phyloP scores from a whole-genome alignment of 768 basidiomycete species.

The Suillus placidus region DNA sequence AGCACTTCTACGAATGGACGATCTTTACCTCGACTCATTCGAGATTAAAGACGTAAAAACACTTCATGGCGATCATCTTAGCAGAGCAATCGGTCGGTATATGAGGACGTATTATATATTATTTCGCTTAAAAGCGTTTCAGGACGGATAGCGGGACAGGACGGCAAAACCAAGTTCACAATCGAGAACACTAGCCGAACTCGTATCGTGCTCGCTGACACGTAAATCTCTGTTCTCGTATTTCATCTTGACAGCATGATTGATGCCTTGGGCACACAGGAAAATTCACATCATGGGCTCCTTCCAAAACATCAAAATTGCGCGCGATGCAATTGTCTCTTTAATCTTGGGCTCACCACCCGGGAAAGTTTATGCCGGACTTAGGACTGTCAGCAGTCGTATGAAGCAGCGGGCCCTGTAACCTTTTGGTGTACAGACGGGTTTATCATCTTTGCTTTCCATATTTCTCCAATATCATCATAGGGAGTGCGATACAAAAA shows the following conservation, averaged over 20 bases:
- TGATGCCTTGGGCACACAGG: slow-evolving; percentile 41
- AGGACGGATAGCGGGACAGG: slow-evolving; percentile 98
- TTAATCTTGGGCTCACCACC: slow-evolving; percentile 95
- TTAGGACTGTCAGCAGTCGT: slow-evolving; percentile 88
- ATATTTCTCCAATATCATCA: slow-evolving; percentile 6
- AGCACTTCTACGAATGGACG: slow-evolving; percentile 92
- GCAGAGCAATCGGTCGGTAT: slow-evolving; percentile 87
- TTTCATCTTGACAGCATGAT: slow-evolving; percentile 15
- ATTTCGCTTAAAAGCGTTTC: slow-evolving; percentile 14
- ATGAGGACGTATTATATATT: background rate
- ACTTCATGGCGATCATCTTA: slow-evolving; percentile 94
- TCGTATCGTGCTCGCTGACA: slow-evolving; percentile 97
- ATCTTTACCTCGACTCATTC: slow-evolving; percentile 96
- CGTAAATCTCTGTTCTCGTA: slow-evolving; percentile 54
- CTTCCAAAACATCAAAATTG: slow-evolving; percentile 98
- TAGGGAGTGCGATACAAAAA: slow-evolving; percentile 9
- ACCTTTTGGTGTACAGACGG: slow-evolving; percentile 19
- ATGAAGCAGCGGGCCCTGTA: slow-evolving; percentile 92
- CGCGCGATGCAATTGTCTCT: slow-evolving; percentile 93
- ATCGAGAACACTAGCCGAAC: slow-evolving; percentile 97
- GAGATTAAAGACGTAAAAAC: slow-evolving; percentile 99
- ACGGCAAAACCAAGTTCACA: slow-evolving; percentile 98
- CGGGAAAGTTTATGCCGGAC: slow-evolving; percentile 88
- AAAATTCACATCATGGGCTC: slow-evolving; percentile 99
- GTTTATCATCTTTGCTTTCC: slow-evolving; percentile 11